Percentiles rank a stretch among this genome's conserved stretches.
These are phyloP conservation scores for Lentinula edodes DNA, from an alignment of 768 basidiomycete genomes.

Conservation along the genomic window DNA sequence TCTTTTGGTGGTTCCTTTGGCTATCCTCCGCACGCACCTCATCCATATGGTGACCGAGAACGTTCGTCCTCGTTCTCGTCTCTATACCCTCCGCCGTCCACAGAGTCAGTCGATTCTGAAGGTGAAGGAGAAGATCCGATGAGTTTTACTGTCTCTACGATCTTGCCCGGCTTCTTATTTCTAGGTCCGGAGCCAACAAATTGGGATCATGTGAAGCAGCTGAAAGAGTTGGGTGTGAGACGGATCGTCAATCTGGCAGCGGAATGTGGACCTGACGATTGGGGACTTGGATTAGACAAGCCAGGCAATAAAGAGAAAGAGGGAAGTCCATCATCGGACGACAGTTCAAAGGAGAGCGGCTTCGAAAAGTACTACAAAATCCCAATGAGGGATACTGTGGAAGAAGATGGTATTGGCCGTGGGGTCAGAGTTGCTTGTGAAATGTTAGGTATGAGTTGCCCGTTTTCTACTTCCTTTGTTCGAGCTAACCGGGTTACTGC, in stretches of 20 bases:
- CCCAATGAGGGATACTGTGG: slow-evolving; percentile 93
- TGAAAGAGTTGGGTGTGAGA: slow-evolving; percentile 73
- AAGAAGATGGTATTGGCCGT: slow-evolving; percentile 81
- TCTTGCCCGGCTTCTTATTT: slow-evolving; percentile 86
- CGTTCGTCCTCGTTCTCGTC: slow-evolving; percentile 2
- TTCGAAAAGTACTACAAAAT: slow-evolving; percentile 87
- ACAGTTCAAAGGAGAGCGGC: slow-evolving; percentile 26
- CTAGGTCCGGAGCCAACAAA: slow-evolving; percentile 83
- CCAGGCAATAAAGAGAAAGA: neutral
- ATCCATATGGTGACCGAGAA: slow-evolving; percentile 23
- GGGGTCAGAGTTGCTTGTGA: slow-evolving; percentile 84
- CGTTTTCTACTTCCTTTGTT: neutral
- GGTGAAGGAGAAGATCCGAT: slow-evolving; percentile 47
- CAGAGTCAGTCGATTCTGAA: slow-evolving; percentile 17
- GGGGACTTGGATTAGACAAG: slow-evolving; percentile 2
- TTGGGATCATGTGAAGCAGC: slow-evolving; percentile 68
- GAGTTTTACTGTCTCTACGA: slow-evolving; percentile 80
- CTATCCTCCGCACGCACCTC: neutral
- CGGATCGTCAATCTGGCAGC: slow-evolving; percentile 88
- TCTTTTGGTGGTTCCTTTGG: slow-evolving; percentile 8
- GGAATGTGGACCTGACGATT: slow-evolving; percentile 78
- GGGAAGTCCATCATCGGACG: neutral
- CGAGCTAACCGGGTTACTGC: neutral
- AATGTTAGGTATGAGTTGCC: slow-evolving; percentile 64
- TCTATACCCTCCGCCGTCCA: slow-evolving; percentile 39